Conservation (phyloP, 2,329 filamentous ascomycete genomes). For the Leptographium flavum region DNA sequence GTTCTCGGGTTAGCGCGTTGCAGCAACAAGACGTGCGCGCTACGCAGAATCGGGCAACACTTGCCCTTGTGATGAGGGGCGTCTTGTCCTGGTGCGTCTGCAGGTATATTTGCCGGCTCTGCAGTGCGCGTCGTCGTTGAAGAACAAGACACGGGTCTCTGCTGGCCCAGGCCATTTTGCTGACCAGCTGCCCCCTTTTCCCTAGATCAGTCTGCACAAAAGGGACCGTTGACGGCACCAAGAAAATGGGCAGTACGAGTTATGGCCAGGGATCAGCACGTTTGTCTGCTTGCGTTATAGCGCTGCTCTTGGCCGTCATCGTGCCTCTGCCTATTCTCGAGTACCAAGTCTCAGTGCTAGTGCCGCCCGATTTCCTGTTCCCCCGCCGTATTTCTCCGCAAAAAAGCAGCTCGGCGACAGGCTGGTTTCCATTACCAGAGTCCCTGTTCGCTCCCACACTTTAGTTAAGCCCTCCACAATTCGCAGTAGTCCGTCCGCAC, state of each 20-base stretch:
- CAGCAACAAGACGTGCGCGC: not conserved
- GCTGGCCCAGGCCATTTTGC: no score
- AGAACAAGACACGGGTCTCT: not conserved
- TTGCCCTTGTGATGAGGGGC: not conserved
- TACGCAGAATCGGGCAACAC: not conserved
- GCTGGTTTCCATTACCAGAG: not conserved
- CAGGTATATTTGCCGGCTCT: no score
- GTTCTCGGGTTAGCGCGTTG: not conserved
- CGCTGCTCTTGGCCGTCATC: not conserved
- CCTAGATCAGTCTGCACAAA: no score
- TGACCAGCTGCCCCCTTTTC: no score
- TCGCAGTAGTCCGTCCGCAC: slow-evolving; percentile 1
- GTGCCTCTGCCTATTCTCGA: no score
- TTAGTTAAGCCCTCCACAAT: slow-evolving; percentile 5
- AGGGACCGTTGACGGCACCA: no score
- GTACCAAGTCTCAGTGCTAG: no score
- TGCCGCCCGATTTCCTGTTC: not conserved
- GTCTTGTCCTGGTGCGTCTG: no score
- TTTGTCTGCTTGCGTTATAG: not conserved
- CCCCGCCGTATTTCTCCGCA: slow-evolving; percentile 10
- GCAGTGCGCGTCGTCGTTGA: no score
- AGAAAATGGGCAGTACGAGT: no score
- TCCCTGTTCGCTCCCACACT: slow-evolving; percentile 1
- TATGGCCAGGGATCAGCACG: no score
- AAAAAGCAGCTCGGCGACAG: not conserved